These are phyloP conservation scores for Artemisia tridentata DNA, from an alignment of 129 eudicot genomes.

Conservation along the genomic window DNA sequence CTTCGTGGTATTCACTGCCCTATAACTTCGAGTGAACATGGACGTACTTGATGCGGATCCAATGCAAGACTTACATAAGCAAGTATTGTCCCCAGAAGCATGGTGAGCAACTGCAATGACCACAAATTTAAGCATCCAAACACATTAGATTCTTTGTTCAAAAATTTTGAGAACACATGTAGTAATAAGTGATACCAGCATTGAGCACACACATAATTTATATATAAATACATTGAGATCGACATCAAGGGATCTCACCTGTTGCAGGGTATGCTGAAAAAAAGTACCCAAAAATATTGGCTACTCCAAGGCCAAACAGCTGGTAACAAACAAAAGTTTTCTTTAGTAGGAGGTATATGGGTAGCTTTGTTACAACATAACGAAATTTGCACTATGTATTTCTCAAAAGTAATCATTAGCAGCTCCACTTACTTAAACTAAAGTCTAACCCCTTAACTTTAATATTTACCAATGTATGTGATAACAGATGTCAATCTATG, in stretches of 20 bases:
- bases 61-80: no score
- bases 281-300: conserved; percentile 82
- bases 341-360: conserved; percentile 9
- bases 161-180: no score
- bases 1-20: no score
- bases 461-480: not conserved
- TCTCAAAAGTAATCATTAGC: conserved; percentile 13
- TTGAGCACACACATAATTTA: not conserved
- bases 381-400: conserved; percentile 6
- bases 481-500: no score
- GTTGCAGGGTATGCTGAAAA: conserved; percentile 93
- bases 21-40: no score
- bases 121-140: no score
- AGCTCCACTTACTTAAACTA: not conserved
- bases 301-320: conserved; percentile 99
- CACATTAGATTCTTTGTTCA: no score
- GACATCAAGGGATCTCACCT: conserved; percentile 48
- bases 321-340: conserved; percentile 33
- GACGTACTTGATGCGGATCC: no score
- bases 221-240: not conserved
- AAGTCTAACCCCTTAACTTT: not conserved
- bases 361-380: conserved; percentile 8
- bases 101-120: no score
- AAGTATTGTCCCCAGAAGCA: no score
- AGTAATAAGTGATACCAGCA: conserved; percentile 9